Base-by-base conservation (phyloP, 2,329 filamentous ascomycete species). In the Trichoderma semiorbis region DNA sequence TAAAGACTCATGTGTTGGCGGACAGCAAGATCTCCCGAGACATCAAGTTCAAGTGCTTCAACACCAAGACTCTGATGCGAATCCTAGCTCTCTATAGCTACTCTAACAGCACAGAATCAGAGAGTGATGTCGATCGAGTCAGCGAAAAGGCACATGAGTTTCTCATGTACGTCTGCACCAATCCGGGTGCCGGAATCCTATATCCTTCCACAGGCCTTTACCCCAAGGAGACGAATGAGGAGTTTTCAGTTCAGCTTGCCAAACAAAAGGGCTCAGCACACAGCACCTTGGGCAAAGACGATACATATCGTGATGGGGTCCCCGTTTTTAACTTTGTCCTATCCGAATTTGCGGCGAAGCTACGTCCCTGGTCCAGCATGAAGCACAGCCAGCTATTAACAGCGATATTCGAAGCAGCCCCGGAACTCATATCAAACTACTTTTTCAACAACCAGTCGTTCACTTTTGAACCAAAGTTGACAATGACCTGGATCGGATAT, bases 401-500 rank as follows among this genome's bases (percentile, higher is more conserved):
- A 5, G 86, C 91, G 4, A 94, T 97, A 39, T 97, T 99, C 78
- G 86, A 86, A 73, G 89, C 89, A 8, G 93, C 92, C 0, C 95
- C 97, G 0, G 96, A 98, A 81, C 86, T 98, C 3, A 89, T 97
- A 1, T 92, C 94, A 57, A 91, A 94, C 77, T 99, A 97, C 80
- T 98, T 97, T 78, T 85, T 90, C 57, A 91, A 89, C 78, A 95
- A 94, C 78, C 90, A 88, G 73, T 89, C 91, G 69, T 96, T 98
- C 77, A 89, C 91, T 0, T 94, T 97, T 74, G 95, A 98, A 55
- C 95, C 96, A 0, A 98, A 97, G 78, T 86, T 97, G 6, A 96
- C 94, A 3, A 91, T 94, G 58, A 96, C 94, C 0, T 99, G 96
- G 96, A 93, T 98, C 75, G 95, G 95, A 55, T 97, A 97, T 79